Base-by-base conservation (phyloP, 306 rosid species). In the Fagus sylvatica region DNA sequence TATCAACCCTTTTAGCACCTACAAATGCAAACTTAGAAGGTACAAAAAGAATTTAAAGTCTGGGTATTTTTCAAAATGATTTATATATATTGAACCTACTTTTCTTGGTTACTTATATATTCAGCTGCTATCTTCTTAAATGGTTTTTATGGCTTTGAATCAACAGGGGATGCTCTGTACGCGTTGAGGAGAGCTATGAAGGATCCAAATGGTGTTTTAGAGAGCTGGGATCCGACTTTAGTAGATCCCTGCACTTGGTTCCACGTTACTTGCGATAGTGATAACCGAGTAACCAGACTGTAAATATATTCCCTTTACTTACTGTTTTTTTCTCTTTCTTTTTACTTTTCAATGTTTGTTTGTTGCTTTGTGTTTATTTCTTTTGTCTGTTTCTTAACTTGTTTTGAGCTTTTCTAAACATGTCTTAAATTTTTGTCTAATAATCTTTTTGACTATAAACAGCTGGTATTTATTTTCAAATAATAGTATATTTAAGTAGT, bases 241-340 rank as follows among this genome's bases (percentile, higher is more conserved):
- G 97, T 93, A 28, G 96, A 93, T 87, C 97, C 98, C 4, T 93
- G 98, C 57, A 93, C 98, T 67, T 93, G 98, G 98, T 93, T 93
- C 65, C 98, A 91, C 80, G 92, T 93, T 65, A 90, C 97, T 46
- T 93, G 98, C 55, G 97, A 93, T 37, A 32, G 51, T 30, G 84
- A 86, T 61, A 86, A 87, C 53, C 89, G 84, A 22, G 92, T 93
- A 28, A 91, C 87, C 43, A 86, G 97, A 61, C 80, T 93, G 98
- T 90, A 93, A 78, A 65, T 41, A 22, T 32, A 28, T 15, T 2
- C 59, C 32, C 64, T 33, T 10, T 36, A 15, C 6, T 12, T 1
- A 13, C 9, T 49, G 0, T 2, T 40, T 7, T 30, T 40, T 2
- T 41, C 53, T 30, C 5, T 65, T 37, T 59, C 66, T 11, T 19